Conservation (phyloP, 192 early-diverging fungal species). For the Coemansia sp. region DNA sequence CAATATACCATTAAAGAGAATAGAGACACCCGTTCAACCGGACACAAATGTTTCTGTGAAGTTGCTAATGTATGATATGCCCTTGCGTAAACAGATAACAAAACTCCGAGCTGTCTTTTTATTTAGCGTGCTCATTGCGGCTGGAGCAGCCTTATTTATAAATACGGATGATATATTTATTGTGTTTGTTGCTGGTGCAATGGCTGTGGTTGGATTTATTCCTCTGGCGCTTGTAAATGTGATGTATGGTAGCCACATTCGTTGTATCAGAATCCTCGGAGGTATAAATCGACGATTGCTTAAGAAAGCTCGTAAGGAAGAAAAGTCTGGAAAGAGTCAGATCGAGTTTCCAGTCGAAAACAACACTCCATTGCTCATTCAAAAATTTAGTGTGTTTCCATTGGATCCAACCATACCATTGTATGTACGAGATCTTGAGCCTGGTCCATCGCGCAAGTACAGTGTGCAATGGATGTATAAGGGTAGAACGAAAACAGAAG, state of each 20-base stretch:
- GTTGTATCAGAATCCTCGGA: conserved; percentile 40
- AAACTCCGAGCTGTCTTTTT: conserved; percentile 39
- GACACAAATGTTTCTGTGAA: conserved; percentile 8
- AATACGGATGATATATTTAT: conserved; percentile 33
- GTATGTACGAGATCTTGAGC: conserved; percentile 34
- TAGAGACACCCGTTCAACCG: not conserved
- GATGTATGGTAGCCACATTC: conserved; percentile 37
- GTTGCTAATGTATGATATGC: conserved; percentile 53
- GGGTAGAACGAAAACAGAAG: not conserved
- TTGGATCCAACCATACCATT: conserved; percentile 26
- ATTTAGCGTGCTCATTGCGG: conserved; percentile 30
- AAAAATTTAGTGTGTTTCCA: conserved; percentile 26
- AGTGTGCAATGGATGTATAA: conserved; percentile 37
- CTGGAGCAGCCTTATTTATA: conserved; percentile 31
- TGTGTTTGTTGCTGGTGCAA: conserved; percentile 22
- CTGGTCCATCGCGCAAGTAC: conserved; percentile 27
- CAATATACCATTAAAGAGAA: not conserved
- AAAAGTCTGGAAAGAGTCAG: conserved; percentile 21
- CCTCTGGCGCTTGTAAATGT: conserved; percentile 31
- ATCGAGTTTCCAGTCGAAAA: conserved; percentile 35
- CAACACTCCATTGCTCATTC: conserved; percentile 34
- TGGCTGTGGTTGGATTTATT: conserved; percentile 34
- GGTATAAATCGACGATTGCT: conserved; percentile 19
- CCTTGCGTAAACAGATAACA: conserved; percentile 25
- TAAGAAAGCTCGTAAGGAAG: conserved; percentile 9